These are phyloP conservation scores for Tulasnella calospora DNA, from an alignment of 768 basidiomycete genomes.

Conservation along the genomic window DNA sequence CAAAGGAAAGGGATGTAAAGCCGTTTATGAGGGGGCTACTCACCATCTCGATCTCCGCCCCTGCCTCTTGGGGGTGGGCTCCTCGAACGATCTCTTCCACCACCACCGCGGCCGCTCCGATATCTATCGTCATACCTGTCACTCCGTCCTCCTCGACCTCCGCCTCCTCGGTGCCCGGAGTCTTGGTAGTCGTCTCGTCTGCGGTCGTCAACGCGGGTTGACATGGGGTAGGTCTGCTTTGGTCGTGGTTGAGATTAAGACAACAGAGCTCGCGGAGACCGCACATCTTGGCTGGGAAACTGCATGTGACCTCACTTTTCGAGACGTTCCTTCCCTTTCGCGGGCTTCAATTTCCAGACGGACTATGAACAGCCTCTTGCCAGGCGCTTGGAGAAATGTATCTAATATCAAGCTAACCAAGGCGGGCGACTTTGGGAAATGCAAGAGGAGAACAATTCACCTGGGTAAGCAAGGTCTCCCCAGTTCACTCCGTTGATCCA, in stretches of 20 bases:
- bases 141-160: conserved; percentile 12
- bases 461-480: not conserved
- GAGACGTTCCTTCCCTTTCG: not conserved
- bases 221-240: not conserved
- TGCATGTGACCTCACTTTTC: conserved; percentile 6
- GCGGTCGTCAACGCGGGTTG: conserved; percentile 15
- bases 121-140: not conserved
- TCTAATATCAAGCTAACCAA: not conserved
- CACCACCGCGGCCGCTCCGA: not conserved
- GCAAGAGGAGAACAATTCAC: not conserved
- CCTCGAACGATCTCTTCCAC: conserved; percentile 15
- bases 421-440: not conserved
- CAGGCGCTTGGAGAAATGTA: not conserved
- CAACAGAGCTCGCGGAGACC: not conserved
- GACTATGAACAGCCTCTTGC: not conserved
- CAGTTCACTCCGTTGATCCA: not conserved
- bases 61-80: conserved; percentile 12
- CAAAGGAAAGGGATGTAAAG: not conserved
- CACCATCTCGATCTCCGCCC: conserved; percentile 23
- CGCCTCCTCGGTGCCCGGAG: not conserved
- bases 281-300: not conserved
- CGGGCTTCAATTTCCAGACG: not conserved
- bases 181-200: conserved; percentile 19
- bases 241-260: not conserved
- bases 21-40: not conserved